Evolutionary conservation across 805 yeast genomes (phyloP), one percentile per base, ranked within the genome.

Genomic region (Candida corydali): DNA sequence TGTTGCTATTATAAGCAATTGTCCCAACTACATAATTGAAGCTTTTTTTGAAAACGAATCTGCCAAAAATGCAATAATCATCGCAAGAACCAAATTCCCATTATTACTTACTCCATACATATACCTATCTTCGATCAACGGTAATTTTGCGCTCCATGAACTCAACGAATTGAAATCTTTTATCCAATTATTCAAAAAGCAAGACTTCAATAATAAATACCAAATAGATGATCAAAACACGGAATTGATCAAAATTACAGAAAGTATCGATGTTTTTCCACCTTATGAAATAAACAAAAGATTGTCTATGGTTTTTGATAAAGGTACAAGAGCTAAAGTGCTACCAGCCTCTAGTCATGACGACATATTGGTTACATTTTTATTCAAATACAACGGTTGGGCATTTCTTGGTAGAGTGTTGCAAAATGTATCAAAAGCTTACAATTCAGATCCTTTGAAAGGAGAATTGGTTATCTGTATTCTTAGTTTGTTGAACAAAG

Each of bases 351-450:
- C 54, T 5, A 48, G 50, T 11, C 55, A 51, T 9, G 47, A 55
- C 23, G 60, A 63, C 41, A 51, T 59, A 8, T 48, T 74, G 12
- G 83, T 84, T 3, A 72, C 86, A 16, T 88, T 93, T 61, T 61
- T 81, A 18, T 76, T 82, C 52, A 70, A 72, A 3, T 87, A 80
- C 54, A 85, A 80, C 51, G 97, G 97, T 1, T 88, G 97, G 95
- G 75, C 95, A 0, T 59, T 84, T 18, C 49, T 91, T 12, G 97
- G 97, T 1, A 72, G 95, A 49, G 62, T 85, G 0, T 57, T 89
- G 22, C 88, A 84, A 45, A 82, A 82, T 44, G 58, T 82, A 8
- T 65, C 75, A 1, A 63, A 61, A 37, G 49, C 50, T 17, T 70
- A 65, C 34, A 61, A 65, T 38, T 47, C 67, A 5, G 65, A 67